Conservation (phyloP, 176 grass and related monocot species). For the Rhynchospora tenuis region DNA sequence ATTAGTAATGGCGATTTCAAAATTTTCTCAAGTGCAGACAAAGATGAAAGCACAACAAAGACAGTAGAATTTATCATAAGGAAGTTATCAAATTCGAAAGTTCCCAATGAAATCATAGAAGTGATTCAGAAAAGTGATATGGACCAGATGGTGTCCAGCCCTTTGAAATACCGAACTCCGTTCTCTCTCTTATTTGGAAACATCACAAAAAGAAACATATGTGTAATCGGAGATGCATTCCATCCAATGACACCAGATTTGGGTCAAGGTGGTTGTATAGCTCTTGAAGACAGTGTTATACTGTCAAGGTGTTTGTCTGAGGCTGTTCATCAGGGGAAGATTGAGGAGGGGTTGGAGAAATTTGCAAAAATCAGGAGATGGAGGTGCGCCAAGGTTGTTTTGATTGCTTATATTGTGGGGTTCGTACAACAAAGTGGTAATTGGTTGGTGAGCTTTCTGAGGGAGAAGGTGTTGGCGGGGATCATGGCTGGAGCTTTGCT, state of each 20-base stretch:
- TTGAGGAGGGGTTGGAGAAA: slow-evolving; percentile 32
- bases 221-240: slow-evolving; percentile 68
- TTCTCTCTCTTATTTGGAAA: slow-evolving; percentile 32
- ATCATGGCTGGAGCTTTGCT: slow-evolving; percentile 8
- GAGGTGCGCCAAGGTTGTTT: slow-evolving; percentile 42
- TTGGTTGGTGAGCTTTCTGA: slow-evolving; percentile 26
- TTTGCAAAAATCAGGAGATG: slow-evolving; percentile 45
- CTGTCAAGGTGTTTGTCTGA: slow-evolving; percentile 46
- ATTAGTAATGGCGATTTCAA: background rate
- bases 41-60: slow-evolving; percentile 22
- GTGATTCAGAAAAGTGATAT: slow-evolving; percentile 41
- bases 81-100: slow-evolving; percentile 30
- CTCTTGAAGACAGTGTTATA: slow-evolving; percentile 60
- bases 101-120: slow-evolving; percentile 27
- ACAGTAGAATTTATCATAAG: slow-evolving; percentile 37
- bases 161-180: slow-evolving; percentile 48
- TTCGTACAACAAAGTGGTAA: slow-evolving; percentile 39
- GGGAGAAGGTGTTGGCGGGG: slow-evolving; percentile 36
- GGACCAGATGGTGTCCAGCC: slow-evolving; percentile 27
- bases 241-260: slow-evolving; percentile 90
- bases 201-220: slow-evolving; percentile 46
- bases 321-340: slow-evolving; percentile 16
- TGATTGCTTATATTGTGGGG: slow-evolving; percentile 29
- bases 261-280: slow-evolving; percentile 69
- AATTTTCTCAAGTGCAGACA: slow-evolving; percentile 22